Evolutionary conservation across 2,329 filamentous ascomycete genomes (phyloP), one percentile per base, ranked within the genome.

Genomic region (Juglanconis sp.): DNA sequence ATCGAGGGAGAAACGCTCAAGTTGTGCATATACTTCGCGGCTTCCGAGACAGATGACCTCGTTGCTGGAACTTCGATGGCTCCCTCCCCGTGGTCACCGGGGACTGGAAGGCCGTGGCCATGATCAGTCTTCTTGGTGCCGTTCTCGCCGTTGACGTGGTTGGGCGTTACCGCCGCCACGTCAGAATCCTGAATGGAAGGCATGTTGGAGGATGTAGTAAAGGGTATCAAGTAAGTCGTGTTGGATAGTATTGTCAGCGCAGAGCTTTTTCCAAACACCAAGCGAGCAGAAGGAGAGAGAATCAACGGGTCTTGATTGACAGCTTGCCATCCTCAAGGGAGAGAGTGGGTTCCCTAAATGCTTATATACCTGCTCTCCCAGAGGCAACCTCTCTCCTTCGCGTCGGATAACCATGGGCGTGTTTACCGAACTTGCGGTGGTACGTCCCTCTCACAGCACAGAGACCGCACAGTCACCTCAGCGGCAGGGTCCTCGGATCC

Each of bases 31-130:
- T 87, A 88, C 66, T 82, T 79, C 49, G 82, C 76, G 32, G 84
- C 85, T 75, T 92, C 87, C 36, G 88, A 87, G 64, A 90, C 84
- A 57, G 87, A 83, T 57, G 85, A 89, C 66, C 87, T 78, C 58
- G 86, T 83, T 31, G 88, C 87, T 46, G 88, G 88, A 51, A 92
- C 80, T 75, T 91, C 88, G 68, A 91, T 83, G 48, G 86, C 78
- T 57, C 80, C 81, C 62, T 79, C 69, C 17, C 71, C 75, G 51
- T 74, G 66, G 32, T 79, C 78, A 47, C 74, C 74, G 36, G 81
- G 80, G 59, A 80, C 76, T 55, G 73, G 65, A 40, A 81, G 62
- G 54, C 63, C 9, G 65, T 58, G n/a, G 34, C 17, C 59, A 61
- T 68, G 47, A 50, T 35, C 38, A 34, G 60, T 66, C 65, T 59